Evolutionary conservation across 108 stramenopile genomes (phyloP).

Genomic region (Skeletonema menzelii): DNA sequence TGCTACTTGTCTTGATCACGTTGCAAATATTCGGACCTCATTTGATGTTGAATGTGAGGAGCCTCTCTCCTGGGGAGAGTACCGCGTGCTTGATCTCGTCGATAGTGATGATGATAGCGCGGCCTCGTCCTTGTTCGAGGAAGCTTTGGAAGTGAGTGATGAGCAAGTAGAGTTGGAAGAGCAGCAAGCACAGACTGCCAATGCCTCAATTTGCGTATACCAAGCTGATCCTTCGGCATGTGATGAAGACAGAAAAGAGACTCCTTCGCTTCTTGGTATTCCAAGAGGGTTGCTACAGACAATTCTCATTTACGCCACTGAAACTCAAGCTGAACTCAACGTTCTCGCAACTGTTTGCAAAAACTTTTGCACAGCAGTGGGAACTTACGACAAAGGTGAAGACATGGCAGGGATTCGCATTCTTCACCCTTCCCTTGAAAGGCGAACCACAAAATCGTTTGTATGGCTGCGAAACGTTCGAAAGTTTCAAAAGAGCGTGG

Average conservation of each 20-base stretch:
- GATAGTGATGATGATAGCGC: background rate
- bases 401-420: too few species aligned
- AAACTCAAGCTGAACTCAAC: background rate
- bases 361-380: background rate
- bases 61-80: background rate
- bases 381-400: background rate
- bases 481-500: background rate
- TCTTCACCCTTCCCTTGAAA: too few species aligned
- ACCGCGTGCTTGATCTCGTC: background rate
- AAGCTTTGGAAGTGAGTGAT: background rate
- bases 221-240: background rate
- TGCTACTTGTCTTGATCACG: background rate
- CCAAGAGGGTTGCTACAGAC: background rate
- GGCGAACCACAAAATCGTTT: too few species aligned
- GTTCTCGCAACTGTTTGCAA: background rate
- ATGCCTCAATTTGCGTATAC: background rate
- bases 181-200: background rate
- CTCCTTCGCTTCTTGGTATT: background rate
- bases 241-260: background rate
- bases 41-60: background rate
- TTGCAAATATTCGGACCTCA: background rate
- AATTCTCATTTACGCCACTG: conserved; percentile 2
- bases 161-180: conserved; percentile 1
- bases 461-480: background rate
- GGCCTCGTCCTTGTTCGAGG: background rate